Evolutionary conservation across 176 grass and related monocot species (phyloP), one percentile per base, ranked within the genome.

Genomic region (Hsuehochloa calcarea): DNA sequence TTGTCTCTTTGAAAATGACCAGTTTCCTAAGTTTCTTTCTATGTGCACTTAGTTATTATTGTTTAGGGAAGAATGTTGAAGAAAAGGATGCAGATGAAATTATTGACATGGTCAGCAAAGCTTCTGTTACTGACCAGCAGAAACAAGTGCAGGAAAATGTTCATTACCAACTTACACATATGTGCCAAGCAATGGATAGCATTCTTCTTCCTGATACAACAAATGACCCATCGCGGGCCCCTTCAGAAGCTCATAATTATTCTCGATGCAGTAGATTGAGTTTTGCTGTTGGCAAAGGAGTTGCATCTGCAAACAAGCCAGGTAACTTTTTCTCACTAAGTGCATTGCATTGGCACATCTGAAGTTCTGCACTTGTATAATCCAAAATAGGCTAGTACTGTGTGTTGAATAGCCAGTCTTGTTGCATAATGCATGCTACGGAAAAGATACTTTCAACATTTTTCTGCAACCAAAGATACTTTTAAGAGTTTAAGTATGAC

Each of bases 61-160:
- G 93, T 72, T 82, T 96, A 59, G 96, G 96, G 76, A 72, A 82
- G 60, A 86, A 94, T 87, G 93, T 88, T 70, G 84, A 92, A 82
- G 90, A 91, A 75, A 94, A 90, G 62, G 95, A 95, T 61, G 91
- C 86, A 3, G 93, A 99, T 8, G 93, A 99, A 85, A 92, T 96
- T 70, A 99, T 96, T 77, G 88, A 92, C 8, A 74, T 99, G 89
- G 91, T 91, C 70, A 88, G 62, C 86, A 95, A 93, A 89, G 87
- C 90, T n/a, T 94, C 93, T 86, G 88, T 96, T 81, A 45, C 67
- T 74, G 90, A 93, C 17, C 96, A 95, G 82, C 69, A 87, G 86
- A 93, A 86, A 74, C 91, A 99, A 83, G 96, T 99, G 35, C 91
- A 99, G 55, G 90, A 96, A 67, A 99, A 99, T 75, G 67, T 99